phyloP scores from a whole-genome alignment of 768 basidiomycete genomes.

The Mycena galopus region DNA sequence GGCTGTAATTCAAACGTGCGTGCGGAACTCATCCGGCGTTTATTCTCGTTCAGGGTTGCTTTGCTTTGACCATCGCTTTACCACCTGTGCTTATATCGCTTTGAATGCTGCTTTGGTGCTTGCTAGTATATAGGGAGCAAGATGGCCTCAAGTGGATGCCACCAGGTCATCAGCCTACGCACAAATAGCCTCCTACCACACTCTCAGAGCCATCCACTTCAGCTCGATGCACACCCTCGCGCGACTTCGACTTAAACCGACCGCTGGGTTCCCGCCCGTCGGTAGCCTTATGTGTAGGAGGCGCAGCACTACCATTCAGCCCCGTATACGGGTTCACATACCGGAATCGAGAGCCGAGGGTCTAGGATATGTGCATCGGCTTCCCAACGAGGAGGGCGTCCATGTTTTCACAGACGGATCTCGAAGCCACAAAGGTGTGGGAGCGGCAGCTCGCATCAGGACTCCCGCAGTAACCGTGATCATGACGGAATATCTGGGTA shows the following conservation, averaged over 20 bases:
- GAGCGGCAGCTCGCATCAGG: conserved; percentile 24
- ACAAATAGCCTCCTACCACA: background rate
- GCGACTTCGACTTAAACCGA: conserved; percentile 1
- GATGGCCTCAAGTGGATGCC: background rate
- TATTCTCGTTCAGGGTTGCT: background rate
- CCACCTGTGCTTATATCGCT: background rate
- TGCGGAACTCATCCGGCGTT: background rate
- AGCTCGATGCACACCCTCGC: background rate
- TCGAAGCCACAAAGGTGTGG: conserved; percentile 6
- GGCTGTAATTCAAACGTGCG: background rate
- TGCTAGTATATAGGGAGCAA: conserved; percentile 2
- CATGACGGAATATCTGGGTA: conserved; percentile 23
- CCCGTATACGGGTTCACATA: background rate
- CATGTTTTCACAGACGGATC: conserved; percentile 31
- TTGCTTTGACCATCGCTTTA: background rate
- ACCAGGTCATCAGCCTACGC: background rate
- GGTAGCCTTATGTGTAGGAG: background rate
- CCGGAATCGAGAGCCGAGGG: background rate
- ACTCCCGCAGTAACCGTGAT: conserved; percentile 22
- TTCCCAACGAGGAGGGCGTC: conserved; percentile 1
- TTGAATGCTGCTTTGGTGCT: conserved; percentile 11
- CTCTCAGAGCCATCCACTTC: background rate
- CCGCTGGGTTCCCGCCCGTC: background rate
- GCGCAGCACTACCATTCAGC: background rate
- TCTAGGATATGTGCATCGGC: background rate